These are phyloP conservation scores for Yamadazyma trypodendri DNA, from an alignment of 1,139 yeast genomes.

Conservation along the genomic window DNA sequence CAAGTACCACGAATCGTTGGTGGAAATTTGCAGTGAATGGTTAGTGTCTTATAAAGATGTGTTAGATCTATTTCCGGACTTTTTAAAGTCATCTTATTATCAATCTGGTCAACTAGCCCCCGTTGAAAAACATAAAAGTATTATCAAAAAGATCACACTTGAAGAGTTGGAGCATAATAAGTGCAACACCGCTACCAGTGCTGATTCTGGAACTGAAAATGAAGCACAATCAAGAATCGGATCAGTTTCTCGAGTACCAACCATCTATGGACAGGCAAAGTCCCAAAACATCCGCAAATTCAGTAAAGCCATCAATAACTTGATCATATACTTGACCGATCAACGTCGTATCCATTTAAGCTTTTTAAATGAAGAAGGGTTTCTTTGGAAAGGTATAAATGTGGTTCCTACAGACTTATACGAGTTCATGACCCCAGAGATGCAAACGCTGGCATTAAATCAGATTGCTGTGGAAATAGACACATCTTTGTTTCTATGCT, in stretches of 20 bases:
- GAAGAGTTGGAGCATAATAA: constrained; percentile 24
- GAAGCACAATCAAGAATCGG: constrained; percentile 8
- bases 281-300: constrained; percentile 29
- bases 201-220: constrained; percentile 30
- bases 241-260: constrained; percentile 8
- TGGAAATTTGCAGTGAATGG: constrained; percentile 46
- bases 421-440: constrained; percentile 15
- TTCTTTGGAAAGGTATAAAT: constrained; percentile 47
- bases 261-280: constrained; percentile 17
- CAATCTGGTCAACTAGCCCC: constrained; percentile 3
- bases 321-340: constrained; percentile 57
- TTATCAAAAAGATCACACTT: constrained; percentile 27
- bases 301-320: constrained; percentile 46
- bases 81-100: constrained; percentile 29
- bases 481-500: constrained; percentile 75
- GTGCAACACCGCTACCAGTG: constrained; percentile 15
- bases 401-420: constrained; percentile 43
- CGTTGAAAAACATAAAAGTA: constrained; percentile 22
- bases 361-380: constrained; percentile 31
- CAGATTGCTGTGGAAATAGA: constrained; percentile 50
- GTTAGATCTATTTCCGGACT: constrained; percentile 39
- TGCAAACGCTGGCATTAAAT: constrained; percentile 9
- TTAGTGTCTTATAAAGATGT: constrained; percentile 35
- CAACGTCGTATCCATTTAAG: constrained; percentile 49
- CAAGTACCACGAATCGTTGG: constrained; percentile 41